Base-by-base conservation (phyloP, 1,139 yeast species). In the Kurtzmaniella natalensis region DNA sequence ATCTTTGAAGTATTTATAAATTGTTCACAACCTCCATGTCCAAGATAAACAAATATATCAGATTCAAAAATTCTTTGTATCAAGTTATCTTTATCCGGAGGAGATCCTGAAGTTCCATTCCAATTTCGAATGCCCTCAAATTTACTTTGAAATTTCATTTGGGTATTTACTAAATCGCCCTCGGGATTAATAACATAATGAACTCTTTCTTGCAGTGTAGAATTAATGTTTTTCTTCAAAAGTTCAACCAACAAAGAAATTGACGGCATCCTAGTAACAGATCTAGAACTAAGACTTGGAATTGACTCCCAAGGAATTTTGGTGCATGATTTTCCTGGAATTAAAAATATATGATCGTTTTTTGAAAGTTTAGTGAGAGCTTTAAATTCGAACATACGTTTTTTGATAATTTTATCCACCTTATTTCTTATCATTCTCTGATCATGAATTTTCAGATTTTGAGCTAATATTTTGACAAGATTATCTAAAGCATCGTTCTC, bases 1-100 rank as follows among this genome's bases (percentile, higher is more conserved):
- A 51, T 15, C 43, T 40, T 32, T 54, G 64, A 46, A 0, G 62
- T 44, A 19, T 78, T 68, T 9, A 86, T 62, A 50, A 81, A 87
- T 43, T 84, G 92, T 44, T 87, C 94, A 20, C 97, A 95, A 1
- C 96, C 94, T 1, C 97, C 96, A 58, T 92, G 98, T 0, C 98
- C 98, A 41, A 89, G 70, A 51, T 86, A 92, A 0, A 92, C 64
- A 47, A 82, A 83, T n/a, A 85, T 45, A 26, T 75, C 70, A 1
- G 73, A 61, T 0, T 50, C 37, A 15, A 85, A 51, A 15, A 65
- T 62, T 0, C 50, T 32, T 2, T 61, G 44, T 18, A 83, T 55
- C 9, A 64, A 39, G 10, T 70, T 64, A 0, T 59, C 61, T 39
- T 82, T 88, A 0, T 64, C 47, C 0, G 96, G 96, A 28, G 59